Evolutionary conservation across 768 basidiomycete genomes (phyloP).

Genomic region (Hemileccinum impolitum): DNA sequence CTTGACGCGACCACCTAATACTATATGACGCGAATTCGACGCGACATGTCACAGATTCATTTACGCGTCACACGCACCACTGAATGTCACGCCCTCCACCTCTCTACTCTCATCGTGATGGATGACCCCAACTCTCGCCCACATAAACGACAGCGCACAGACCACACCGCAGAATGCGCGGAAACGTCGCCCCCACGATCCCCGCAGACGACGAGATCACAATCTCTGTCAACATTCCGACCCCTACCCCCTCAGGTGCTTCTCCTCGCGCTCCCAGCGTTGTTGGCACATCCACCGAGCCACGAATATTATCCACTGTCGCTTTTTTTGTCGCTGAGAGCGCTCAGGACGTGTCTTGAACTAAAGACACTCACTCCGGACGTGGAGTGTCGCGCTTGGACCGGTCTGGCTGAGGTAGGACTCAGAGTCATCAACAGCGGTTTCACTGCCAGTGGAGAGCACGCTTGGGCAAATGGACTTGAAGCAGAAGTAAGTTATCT

Average conservation of each 20-base stretch:
- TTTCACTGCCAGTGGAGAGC: conserved; percentile 32
- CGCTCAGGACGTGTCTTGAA: conserved; percentile 54
- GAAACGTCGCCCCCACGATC: neutral
- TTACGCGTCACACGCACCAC: conserved; percentile 26
- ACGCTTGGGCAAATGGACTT: conserved; percentile 48
- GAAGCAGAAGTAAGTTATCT: conserved; percentile 47
- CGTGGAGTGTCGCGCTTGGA: conserved; percentile 70
- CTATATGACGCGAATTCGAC: conserved; percentile 12
- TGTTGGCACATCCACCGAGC: conserved; percentile 63
- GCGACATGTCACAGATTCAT: conserved; percentile 30
- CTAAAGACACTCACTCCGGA: conserved; percentile 49
- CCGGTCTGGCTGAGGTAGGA: conserved; percentile 65
- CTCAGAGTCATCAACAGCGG: conserved; percentile 52
- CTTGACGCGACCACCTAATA: no score
- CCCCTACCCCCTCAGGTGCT: conserved; percentile 44
- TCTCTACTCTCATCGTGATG: conserved; percentile 17
- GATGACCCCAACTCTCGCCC: conserved; percentile 32
- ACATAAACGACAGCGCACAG: conserved; percentile 32
- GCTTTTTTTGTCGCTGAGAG: conserved; percentile 51
- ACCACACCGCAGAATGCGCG: neutral
- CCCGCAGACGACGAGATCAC: neutral
- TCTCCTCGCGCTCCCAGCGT: conserved; percentile 56
- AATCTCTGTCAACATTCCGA: conserved; percentile 15
- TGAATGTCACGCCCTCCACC: conserved; percentile 10
- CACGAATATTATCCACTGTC: conserved; percentile 54